Percentiles rank a stretch among this genome's conserved stretches.
Evolutionary conservation across 2,329 filamentous ascomycete species (phyloP).

Genomic region (Diplodia sapinea): DNA sequence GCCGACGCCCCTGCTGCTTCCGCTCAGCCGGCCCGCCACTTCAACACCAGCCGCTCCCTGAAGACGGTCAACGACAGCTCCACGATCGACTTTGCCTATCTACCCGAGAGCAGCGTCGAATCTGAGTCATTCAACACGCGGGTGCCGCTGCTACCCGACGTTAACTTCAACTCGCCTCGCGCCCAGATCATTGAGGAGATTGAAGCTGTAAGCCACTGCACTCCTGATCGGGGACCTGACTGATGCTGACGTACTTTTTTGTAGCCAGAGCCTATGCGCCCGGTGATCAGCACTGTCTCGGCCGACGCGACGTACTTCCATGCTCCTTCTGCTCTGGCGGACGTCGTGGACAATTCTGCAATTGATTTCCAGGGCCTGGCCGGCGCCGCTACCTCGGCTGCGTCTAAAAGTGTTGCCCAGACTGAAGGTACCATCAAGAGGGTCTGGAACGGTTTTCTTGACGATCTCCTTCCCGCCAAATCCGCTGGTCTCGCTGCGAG

Average conservation of each 20-base stretch:
- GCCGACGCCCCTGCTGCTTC: conserved; percentile 38
- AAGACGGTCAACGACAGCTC: conserved; percentile 64
- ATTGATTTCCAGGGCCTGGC: conserved; percentile 61
- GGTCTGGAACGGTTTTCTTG: conserved; percentile 56
- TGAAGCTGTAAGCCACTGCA: neutral
- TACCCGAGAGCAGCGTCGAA: conserved; percentile 60
- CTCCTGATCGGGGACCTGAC: neutral
- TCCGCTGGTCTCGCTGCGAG: neutral
- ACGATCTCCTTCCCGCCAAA: conserved; percentile 55
- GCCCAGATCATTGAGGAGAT: conserved; percentile 16
- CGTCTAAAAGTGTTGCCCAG: conserved; percentile 46
- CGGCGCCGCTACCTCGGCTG: conserved; percentile 53
- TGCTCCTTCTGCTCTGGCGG: conserved; percentile 60
- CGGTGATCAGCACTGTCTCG: conserved; percentile 62
- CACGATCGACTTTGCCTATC: conserved; percentile 68
- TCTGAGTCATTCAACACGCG: conserved; percentile 51
- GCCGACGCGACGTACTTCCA: conserved; percentile 55
- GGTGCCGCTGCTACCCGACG: conserved; percentile 56
- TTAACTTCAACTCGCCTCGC: conserved; percentile 19
- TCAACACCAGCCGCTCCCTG: conserved; percentile 65
- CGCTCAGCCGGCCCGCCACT: conserved; percentile 54
- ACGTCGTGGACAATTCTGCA: conserved; percentile 51
- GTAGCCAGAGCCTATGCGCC: conserved; percentile 57
- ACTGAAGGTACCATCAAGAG: conserved; percentile 51
- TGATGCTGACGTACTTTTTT: conserved; percentile 26